phyloP scores from a whole-genome alignment of 2,329 filamentous ascomycete species.

The Lachnellula hyalina region DNA sequence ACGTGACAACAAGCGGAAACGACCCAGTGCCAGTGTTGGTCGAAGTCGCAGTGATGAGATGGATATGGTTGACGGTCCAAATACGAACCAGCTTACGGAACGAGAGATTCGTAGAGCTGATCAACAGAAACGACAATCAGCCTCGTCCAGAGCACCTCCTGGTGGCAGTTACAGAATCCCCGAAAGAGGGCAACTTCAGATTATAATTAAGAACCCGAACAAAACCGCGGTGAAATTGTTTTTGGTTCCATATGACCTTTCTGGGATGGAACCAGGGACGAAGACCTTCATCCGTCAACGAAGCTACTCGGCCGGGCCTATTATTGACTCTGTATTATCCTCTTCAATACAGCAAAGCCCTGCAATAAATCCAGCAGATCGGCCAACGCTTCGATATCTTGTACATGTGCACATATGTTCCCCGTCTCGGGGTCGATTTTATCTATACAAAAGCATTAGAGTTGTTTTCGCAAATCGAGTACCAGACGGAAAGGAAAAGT shows the following conservation, averaged over 20 bases:
- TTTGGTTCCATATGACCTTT: slow-evolving; percentile 84
- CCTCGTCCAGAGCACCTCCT: slow-evolving; percentile 62
- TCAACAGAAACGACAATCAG: slow-evolving; percentile 55
- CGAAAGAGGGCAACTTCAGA: slow-evolving; percentile 88
- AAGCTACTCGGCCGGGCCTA: slow-evolving; percentile 82
- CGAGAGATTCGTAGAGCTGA: slow-evolving; percentile 42
- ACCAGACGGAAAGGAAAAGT: slow-evolving; percentile 88
- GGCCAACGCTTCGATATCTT: slow-evolving; percentile 79
- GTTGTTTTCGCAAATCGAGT: slow-evolving; percentile 97
- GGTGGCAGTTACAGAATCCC: slow-evolving; percentile 93
- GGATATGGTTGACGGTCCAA: slow-evolving; percentile 20
- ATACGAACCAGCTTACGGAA: slow-evolving; percentile 23
- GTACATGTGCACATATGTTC: slow-evolving; percentile 92
- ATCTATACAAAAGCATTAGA: slow-evolving; percentile 84
- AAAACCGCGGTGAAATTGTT: slow-evolving; percentile 98
- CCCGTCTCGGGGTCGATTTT: slow-evolving; percentile 75
- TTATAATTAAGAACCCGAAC: slow-evolving; percentile 96
- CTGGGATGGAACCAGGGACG: slow-evolving; percentile 86
- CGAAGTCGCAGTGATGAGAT: slow-evolving; percentile 19
- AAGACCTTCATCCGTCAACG: slow-evolving; percentile 96
- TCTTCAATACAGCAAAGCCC: slow-evolving; percentile 20
- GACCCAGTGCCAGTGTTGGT: slow-evolving; percentile 16
- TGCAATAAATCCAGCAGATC: slow-evolving; percentile 43
- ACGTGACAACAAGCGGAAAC: slow-evolving; percentile 38
- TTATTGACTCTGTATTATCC: slow-evolving; percentile 53